Evolutionary conservation across 352 stramenopile genomes (phyloP), one percentile per base, ranked within the genome.

Genomic region (Thraustochytrium sp.): DNA sequence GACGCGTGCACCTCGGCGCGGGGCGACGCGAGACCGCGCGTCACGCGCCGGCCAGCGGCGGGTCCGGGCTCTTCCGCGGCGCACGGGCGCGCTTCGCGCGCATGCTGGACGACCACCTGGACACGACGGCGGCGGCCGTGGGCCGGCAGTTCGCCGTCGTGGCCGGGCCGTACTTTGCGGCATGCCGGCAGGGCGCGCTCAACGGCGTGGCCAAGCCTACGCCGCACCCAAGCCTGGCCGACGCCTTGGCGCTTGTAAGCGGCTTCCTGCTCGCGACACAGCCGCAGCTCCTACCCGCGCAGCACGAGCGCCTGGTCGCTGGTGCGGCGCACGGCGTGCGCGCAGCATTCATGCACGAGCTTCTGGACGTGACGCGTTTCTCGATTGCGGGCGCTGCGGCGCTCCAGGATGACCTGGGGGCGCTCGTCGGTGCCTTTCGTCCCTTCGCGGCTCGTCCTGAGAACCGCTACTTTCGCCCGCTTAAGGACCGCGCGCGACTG

Each of bases 391-490:
- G 68, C 13, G 42, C 31, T 3, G 9, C 18, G 34, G 36, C 31
- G 23, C 40, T 80, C 0, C 44, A 48, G 13, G n/a, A 34, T 13
- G 68, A 80, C 38, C n/a, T 26, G 18, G 26, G 31, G 16, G 29
- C 68, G 23, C 23, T 80, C 23, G 76, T 61, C 29, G 23, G 11
- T 4, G 23, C n/a, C 31, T 80, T 80, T 68, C 21, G 44, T 21
- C 42, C 16, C 34, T 80, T 80, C 53, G 31, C 68, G 38, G 3
- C 13, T 21, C 48, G 68, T 9, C 68, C 68, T 9, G 68, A 72
- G 9, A 80, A 80, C 38, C 48, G 53, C 2, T 80, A 38, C 38
- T 80, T 80, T 31, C 68, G 68, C 4, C 9, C 31, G 68, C 31
- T 80, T 21, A 61, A 72, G 31, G 68, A 80, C 8, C 42, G 48